Conservation (phyloP, 2,329 filamentous ascomycete species). For the Neurospora sp. region DNA sequence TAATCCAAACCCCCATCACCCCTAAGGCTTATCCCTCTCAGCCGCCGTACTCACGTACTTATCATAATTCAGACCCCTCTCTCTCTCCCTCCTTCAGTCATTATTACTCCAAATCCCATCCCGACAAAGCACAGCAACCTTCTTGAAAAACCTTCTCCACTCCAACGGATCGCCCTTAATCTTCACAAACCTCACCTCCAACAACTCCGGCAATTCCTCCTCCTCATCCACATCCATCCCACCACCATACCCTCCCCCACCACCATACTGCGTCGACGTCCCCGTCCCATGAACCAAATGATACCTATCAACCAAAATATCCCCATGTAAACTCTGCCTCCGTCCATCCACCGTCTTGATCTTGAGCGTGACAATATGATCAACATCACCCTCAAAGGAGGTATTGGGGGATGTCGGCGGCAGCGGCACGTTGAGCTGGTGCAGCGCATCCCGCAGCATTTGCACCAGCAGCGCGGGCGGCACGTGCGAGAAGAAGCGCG, state of each 20-base stretch:
- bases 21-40: background rate
- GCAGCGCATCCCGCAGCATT: slow-evolving; percentile 69
- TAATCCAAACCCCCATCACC: background rate
- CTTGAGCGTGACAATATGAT: slow-evolving; percentile 53
- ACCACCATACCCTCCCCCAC: background rate
- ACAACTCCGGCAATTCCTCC: slow-evolving; percentile 50
- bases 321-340: slow-evolving; percentile 62
- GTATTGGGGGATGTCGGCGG: slow-evolving; percentile 31
- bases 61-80: background rate
- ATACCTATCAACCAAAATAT: slow-evolving; percentile 62
- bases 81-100: slow-evolving; percentile 1
- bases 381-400: slow-evolving; percentile 24
- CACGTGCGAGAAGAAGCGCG: slow-evolving; percentile 83
- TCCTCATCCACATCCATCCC: slow-evolving; percentile 27
- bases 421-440: slow-evolving; percentile 73
- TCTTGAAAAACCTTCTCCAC: slow-evolving; percentile 96
- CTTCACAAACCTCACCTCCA: slow-evolving; percentile 88
- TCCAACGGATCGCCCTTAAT: slow-evolving; percentile 91
- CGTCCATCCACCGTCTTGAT: slow-evolving; percentile 66
- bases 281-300: slow-evolving; percentile 25
- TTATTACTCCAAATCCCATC: slow-evolving; percentile 56
- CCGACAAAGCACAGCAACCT: slow-evolving; percentile 77
- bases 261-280: background rate
- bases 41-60: background rate
- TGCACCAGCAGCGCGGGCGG: slow-evolving; percentile 66